phyloP scores from a whole-genome alignment of 192 early-diverging fungal genomes.

The Backusella macrospora region DNA sequence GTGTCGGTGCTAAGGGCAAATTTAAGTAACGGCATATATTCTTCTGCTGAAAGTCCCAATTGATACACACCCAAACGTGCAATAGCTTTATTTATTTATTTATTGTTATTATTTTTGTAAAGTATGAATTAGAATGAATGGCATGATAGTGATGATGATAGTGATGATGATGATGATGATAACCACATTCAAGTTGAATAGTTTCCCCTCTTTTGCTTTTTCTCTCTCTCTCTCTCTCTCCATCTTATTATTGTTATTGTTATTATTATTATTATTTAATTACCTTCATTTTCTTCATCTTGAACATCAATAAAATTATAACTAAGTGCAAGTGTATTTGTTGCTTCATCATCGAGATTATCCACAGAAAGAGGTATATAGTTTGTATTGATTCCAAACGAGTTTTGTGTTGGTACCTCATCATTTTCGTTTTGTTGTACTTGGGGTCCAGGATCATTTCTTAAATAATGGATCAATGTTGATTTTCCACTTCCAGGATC shows the following conservation, averaged over 20 bases:
- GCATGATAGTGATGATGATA: neutral
- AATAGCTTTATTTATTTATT: conserved; percentile 36
- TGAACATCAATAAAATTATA: conserved; percentile 84
- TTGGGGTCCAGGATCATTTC: conserved; percentile 48
- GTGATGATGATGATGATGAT: conserved; percentile 10
- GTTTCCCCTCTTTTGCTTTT: neutral
- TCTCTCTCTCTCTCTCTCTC: too few relatives aligned
- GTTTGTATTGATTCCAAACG: conserved; percentile 15
- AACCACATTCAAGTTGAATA: neutral
- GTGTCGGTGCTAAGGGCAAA: conserved; percentile 73
- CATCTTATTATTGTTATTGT: neutral
- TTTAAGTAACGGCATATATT: conserved; percentile 70
- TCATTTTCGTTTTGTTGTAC: conserved; percentile 36
- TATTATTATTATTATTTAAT: neutral
- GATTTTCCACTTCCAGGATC: conserved; percentile 85
- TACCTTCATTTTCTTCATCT: conserved; percentile 88
- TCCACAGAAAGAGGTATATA: conserved; percentile 18
- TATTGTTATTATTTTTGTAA: neutral
- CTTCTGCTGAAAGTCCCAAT: conserved; percentile 67
- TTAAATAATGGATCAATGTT: conserved; percentile 70
- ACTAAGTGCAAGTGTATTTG: conserved; percentile 64
- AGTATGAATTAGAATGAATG: neutral
- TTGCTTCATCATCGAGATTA: conserved; percentile 21
- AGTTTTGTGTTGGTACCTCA: conserved; percentile 22
- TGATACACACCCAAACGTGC: conserved; percentile 83